These are phyloP conservation scores for Sporothrix variecibatus DNA, from an alignment of 2,329 filamentous ascomycete species.

Conservation along the genomic window DNA sequence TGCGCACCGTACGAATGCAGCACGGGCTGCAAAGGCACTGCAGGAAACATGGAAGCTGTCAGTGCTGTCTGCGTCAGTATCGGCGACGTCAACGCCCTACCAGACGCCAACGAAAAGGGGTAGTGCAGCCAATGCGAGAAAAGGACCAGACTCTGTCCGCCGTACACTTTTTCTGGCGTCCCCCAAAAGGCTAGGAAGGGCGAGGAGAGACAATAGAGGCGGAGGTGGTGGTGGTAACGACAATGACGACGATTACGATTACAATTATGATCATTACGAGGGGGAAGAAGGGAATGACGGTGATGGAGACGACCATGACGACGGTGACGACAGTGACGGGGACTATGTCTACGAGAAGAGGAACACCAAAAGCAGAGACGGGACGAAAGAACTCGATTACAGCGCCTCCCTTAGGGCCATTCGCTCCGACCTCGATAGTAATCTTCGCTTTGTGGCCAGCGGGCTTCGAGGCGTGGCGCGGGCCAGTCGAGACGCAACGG, in stretches of 20 bases:
- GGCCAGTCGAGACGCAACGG: slow-evolving; percentile 63
- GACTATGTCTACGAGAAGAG: background rate
- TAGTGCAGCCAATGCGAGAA: background rate
- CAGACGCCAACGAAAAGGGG: slow-evolving; percentile 25
- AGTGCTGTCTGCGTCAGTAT: slow-evolving; percentile 37
- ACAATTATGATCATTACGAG: slow-evolving; percentile 32
- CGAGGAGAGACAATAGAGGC: background rate
- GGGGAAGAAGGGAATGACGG: background rate
- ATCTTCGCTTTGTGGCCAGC: slow-evolving; percentile 69
- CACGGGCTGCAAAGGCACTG: slow-evolving; percentile 42
- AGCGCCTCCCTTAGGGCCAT: slow-evolving; percentile 57
- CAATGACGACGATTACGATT: slow-evolving; percentile 30
- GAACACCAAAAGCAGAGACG: background rate
- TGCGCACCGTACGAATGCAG: slow-evolving; percentile 48
- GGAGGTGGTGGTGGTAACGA: slow-evolving; percentile 27
- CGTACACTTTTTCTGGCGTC: slow-evolving; percentile 23
- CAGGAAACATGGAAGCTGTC: slow-evolving; percentile 46
- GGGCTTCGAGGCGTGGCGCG: slow-evolving; percentile 75
- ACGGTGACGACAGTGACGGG: slow-evolving; percentile 37
- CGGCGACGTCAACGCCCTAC: slow-evolving; percentile 15
- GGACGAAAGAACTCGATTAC: slow-evolving; percentile 43
- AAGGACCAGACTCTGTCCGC: slow-evolving; percentile 25
- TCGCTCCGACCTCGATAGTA: slow-evolving; percentile 62
- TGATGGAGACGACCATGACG: background rate
- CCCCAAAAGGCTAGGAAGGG: background rate